Conservation (phyloP, 176 grass and related monocot species). For the Chloris gayana region DNA sequence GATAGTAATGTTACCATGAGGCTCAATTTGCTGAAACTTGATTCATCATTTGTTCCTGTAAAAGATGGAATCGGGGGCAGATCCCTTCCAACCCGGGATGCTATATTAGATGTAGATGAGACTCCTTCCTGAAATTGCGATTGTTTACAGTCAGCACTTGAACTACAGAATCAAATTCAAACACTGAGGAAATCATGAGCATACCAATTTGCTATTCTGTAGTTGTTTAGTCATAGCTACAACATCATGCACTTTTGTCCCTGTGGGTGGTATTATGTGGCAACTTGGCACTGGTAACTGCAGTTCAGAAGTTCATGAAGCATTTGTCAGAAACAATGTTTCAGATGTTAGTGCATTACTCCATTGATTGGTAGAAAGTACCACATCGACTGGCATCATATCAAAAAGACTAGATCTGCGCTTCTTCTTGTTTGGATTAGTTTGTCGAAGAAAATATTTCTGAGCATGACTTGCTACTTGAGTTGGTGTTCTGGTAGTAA, state of each 20-base stretch:
- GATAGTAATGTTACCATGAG: slow-evolving; percentile 45
- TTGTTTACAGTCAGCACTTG: slow-evolving; percentile 16
- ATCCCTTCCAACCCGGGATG: slow-evolving; percentile 41
- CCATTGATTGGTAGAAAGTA: slow-evolving; percentile 38
- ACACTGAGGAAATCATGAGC: slow-evolving; percentile 30
- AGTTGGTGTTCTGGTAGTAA: slow-evolving; percentile 72
- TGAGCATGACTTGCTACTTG: slow-evolving; percentile 83
- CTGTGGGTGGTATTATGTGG: slow-evolving; percentile 45
- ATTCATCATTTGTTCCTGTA: slow-evolving; percentile 39
- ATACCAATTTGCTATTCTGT: slow-evolving; percentile 54
- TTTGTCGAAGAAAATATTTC: slow-evolving; percentile 72
- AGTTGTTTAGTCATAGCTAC: slow-evolving; percentile 49
- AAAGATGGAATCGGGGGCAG: slow-evolving; percentile 43
- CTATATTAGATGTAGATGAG: slow-evolving; percentile 41
- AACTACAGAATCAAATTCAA: slow-evolving; percentile 20
- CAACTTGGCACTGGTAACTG: slow-evolving; percentile 52
- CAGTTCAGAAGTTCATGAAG: slow-evolving; percentile 34
- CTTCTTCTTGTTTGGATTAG: slow-evolving; percentile 70
- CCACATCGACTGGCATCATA: slow-evolving; percentile 50
- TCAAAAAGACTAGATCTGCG: slow-evolving; percentile 73
- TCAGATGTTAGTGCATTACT: slow-evolving; percentile 16
- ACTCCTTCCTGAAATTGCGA: slow-evolving; percentile 49
- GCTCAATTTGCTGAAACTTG: slow-evolving; percentile 43
- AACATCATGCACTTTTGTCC: slow-evolving; percentile 50
- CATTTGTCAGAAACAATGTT: slow-evolving; percentile 30